Evolutionary conservation across 129 eudicot genomes (phyloP), one percentile per base, ranked within the genome.

Genomic region (Helianthus annuus): DNA sequence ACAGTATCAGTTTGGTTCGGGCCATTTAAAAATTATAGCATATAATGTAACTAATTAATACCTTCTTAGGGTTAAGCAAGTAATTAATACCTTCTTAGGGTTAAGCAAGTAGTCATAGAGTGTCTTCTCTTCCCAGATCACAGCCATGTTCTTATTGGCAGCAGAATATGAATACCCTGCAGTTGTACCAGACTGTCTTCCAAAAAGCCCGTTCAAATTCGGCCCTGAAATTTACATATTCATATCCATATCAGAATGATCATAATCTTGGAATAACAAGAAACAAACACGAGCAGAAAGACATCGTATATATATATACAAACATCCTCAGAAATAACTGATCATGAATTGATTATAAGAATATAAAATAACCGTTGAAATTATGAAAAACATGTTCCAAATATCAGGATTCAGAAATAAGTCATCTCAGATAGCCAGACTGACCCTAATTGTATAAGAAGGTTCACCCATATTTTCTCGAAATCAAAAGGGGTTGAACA

Each of bases 61-160:
- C 97, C 92, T 91, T 91, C 78, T 91, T 91, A 19, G 97, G 97
- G 65, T 91, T 91, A 16, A 91, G 88, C 87, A 91, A 82, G 85
- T 91, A 88, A 15, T 63, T 49, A 22, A 14, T 80, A 91, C 97
- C 92, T 91, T 91, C 78, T 91, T 91, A 19, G 97, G 97, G 65
- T 91, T 91, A 16, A 91, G 88, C 87, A 91, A 82, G 85, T 91
- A 88, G 13, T 91, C 97, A 66, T 91, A 88, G 10, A 91, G 76
- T 14, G 97, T 88, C 9, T 84, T 84, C 77, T 91, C 96, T 45
- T 34, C 96, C 97, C 96, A 92, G 11, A 13, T 67, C 11, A 92
- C 97, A 63, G 96, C 97, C 89, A 64, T 85, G 72, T 85, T 86
- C 82, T 89, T 92, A 87, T 92, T 89, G 36, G 91, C 89, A 73